Percentiles rank a stretch among this genome's conserved stretches.
Evolutionary conservation across 2,329 filamentous ascomycete species (phyloP).

Genomic region (Talaromyces sp.): DNA sequence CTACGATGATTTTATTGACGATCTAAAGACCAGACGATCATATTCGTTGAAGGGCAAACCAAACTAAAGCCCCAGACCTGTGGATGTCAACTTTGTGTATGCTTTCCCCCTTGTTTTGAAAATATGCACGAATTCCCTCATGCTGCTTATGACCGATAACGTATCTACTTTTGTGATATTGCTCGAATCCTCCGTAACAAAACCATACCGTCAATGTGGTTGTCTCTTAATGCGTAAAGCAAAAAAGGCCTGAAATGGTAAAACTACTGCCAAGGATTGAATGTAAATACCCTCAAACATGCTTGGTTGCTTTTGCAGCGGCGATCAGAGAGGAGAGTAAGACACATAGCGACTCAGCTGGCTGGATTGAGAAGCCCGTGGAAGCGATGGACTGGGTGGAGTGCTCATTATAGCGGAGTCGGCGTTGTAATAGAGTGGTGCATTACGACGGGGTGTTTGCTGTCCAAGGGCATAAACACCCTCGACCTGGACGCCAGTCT

Average conservation of each 20-base stretch:
- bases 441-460: conserved; percentile 23
- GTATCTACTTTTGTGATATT: not conserved
- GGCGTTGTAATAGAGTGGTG: conserved; percentile 16
- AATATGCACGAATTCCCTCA: not conserved
- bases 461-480: conserved; percentile 70
- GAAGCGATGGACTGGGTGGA: conserved; percentile 7
- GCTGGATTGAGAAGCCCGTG: conserved; percentile 1
- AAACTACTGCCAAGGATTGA: not conserved
- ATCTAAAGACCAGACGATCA: not conserved
- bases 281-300: not conserved
- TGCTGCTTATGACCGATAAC: not conserved
- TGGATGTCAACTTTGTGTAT: not conserved
- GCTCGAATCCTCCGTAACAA: not conserved
- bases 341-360: not conserved
- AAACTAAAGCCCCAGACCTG: not conserved
- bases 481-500: conserved; percentile 76
- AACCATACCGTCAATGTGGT: not conserved
- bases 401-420: conserved; percentile 17
- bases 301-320: not conserved
- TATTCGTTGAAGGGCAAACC: not conserved
- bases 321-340: not conserved
- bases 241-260: not conserved
- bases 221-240: not conserved
- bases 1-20: not conserved
- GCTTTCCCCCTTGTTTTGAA: not conserved